Conservation (phyloP, 2,329 filamentous ascomycete species). For the Nemania bipapillata region DNA sequence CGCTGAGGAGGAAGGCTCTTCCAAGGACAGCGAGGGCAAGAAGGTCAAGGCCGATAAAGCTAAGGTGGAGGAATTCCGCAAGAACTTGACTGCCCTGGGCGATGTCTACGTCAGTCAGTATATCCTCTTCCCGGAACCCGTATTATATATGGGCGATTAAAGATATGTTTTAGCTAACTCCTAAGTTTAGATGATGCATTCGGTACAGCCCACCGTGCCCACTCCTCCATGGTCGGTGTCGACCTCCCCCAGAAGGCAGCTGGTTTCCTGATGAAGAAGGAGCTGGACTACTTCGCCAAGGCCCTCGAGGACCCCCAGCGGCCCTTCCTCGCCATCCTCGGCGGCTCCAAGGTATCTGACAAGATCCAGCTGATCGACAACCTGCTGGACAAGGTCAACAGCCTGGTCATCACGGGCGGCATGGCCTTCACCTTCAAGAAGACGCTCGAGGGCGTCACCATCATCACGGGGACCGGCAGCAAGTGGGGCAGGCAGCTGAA, state of each 20-base stretch:
- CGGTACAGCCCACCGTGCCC: slow-evolving; percentile 95
- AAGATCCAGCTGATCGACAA: slow-evolving; percentile 99
- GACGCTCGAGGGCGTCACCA: slow-evolving; percentile 70
- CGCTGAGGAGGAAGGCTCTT: slow-evolving; percentile 95
- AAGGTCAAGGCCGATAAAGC: slow-evolving; percentile 98
- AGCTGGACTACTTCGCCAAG: slow-evolving; percentile 98
- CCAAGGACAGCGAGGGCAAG: slow-evolving; percentile 92
- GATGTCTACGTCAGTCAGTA: slow-evolving; percentile 94
- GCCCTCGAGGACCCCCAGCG: slow-evolving; percentile 92
- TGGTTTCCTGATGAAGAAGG: slow-evolving; percentile 99
- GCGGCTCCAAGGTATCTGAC: slow-evolving; percentile 97
- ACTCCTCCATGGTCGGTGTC: slow-evolving; percentile 99
- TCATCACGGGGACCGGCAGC: slow-evolving; percentile 46
- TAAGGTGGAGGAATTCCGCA: slow-evolving; percentile 91
- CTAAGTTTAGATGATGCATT: slow-evolving; percentile 84
- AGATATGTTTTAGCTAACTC: slow-evolving; percentile 5
- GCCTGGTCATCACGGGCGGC: slow-evolving; percentile 92
- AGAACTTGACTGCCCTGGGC: slow-evolving; percentile 91
- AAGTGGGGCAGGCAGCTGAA: slow-evolving; percentile 57
- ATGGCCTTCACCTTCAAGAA: slow-evolving; percentile 99
- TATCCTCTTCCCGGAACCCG: neutral
- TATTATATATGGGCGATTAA: slow-evolving; percentile 20
- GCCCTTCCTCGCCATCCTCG: slow-evolving; percentile 97
- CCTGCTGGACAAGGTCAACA: slow-evolving; percentile 97
- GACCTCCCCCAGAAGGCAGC: slow-evolving; percentile 96